phyloP scores from a whole-genome alignment of 2,329 filamentous ascomycete species.

The Pseudopyricularia cyperi region DNA sequence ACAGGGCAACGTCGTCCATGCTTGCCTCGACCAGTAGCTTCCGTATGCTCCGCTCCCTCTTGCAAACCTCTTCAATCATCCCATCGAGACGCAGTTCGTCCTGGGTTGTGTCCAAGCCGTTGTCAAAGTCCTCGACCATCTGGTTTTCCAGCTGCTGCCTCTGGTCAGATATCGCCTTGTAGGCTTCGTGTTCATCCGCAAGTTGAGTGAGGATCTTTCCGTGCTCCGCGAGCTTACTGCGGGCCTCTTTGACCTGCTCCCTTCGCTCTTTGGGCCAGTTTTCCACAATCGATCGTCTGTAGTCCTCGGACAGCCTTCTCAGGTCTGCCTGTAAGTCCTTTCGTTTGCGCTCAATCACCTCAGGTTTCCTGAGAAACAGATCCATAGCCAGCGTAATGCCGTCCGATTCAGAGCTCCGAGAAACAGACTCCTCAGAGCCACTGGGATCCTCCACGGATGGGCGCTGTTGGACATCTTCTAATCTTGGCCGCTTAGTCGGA shows the following conservation, averaged over 20 bases:
- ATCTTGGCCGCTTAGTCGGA: not conserved
- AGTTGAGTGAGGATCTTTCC: constrained; percentile 29
- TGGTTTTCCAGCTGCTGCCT: constrained; percentile 31
- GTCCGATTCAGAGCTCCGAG: constrained; percentile 15
- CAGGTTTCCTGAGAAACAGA: constrained; percentile 20
- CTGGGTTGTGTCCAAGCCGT: constrained; percentile 35
- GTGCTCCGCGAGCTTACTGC: constrained; percentile 31
- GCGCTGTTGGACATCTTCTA: not conserved
- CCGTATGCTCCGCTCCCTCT: constrained; percentile 28
- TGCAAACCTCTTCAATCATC: constrained; percentile 29
- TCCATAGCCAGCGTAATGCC: constrained; percentile 18
- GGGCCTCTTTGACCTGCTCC: constrained; percentile 33
- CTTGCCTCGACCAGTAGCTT: constrained; percentile 28
- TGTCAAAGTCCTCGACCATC: constrained; percentile 36
- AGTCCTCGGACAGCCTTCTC: constrained; percentile 33
- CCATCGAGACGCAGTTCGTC: constrained; percentile 37
- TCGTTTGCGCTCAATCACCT: constrained; percentile 19
- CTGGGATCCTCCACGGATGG: not conserved
- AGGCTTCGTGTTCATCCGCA: constrained; percentile 25
- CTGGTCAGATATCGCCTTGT: constrained; percentile 26
- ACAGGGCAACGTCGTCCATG: constrained; percentile 26
- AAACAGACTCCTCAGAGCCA: constrained; percentile 3
- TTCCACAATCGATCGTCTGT: constrained; percentile 31
- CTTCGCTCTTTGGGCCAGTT: constrained; percentile 31
- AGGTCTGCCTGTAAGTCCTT: constrained; percentile 26